Conservation (phyloP, 352 stramenopile species). For the Phytophthora hibernalis region DNA sequence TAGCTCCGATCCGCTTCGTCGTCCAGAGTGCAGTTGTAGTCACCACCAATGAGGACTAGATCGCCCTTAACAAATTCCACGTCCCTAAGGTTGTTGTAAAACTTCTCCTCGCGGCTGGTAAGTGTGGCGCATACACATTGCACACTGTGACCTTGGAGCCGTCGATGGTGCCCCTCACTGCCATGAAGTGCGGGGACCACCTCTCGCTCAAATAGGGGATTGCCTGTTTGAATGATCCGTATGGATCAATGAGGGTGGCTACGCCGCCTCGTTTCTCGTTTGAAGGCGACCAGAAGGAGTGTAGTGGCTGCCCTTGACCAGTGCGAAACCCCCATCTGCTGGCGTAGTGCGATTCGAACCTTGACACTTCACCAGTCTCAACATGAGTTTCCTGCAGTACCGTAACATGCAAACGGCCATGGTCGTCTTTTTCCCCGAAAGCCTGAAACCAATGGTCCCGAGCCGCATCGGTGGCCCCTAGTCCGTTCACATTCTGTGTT, state of each 20-base stretch:
- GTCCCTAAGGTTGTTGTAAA: no score
- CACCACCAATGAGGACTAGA: background rate
- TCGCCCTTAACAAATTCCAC: background rate
- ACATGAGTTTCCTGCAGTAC: conserved; percentile 4
- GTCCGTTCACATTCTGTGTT: conserved; percentile 7
- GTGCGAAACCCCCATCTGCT: conserved; percentile 2
- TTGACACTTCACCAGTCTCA: background rate
- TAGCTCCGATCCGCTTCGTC: background rate
- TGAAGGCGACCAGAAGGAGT: background rate
- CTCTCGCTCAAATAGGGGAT: background rate
- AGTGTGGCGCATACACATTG: conserved; percentile 2
- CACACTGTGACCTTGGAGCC: background rate
- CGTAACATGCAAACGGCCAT: background rate
- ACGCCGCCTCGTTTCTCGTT: background rate
- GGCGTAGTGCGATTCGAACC: no score
- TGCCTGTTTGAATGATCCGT: background rate
- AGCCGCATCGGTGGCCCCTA: background rate
- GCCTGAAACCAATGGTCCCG: background rate
- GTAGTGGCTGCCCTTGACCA: background rate
- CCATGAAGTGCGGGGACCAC: background rate
- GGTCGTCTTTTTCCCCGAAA: background rate
- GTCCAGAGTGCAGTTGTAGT: conserved; percentile 1
- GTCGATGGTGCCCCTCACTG: background rate
- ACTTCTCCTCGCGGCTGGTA: no score
- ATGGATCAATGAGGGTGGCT: background rate